These are phyloP conservation scores for Wickerhamomyces alni DNA, from an alignment of 805 yeast genomes.

Conservation along the genomic window DNA sequence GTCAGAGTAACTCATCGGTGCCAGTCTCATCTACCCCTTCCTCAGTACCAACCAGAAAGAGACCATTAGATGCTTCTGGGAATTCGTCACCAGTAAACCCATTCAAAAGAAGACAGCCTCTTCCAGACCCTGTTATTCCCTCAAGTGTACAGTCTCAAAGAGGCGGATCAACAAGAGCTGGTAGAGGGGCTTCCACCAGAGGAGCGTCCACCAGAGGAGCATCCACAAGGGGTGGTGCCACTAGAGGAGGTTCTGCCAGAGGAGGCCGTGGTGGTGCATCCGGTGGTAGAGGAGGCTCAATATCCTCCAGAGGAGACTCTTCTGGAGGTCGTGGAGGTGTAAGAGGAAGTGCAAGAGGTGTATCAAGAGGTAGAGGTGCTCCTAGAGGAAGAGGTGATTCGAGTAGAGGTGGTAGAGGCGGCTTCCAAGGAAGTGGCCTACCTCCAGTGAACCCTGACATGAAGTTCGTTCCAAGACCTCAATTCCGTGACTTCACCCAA, in stretches of 20 bases:
- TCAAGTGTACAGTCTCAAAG: too few species aligned
- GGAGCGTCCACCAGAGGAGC: constrained; percentile 2
- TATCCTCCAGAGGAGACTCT: not conserved
- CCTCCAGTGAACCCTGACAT: not conserved
- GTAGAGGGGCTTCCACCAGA: not conserved
- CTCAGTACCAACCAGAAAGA: constrained; percentile 3
- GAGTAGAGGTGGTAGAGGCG: not conserved
- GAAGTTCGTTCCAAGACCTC: constrained; percentile 1
- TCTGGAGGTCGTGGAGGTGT: not conserved
- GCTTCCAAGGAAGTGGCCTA: too few species aligned
- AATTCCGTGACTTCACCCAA: not conserved
- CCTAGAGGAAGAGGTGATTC: not conserved
- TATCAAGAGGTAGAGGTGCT: not conserved
- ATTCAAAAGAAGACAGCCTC: not conserved
- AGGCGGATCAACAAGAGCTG: not conserved
- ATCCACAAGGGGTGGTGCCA: not conserved
- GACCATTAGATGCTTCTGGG: constrained; percentile 2
- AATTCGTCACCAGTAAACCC: not conserved
- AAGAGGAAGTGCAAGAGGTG: constrained; percentile 1
- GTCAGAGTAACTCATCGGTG: not conserved
- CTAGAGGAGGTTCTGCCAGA: not conserved
- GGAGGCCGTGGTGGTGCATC: not conserved
- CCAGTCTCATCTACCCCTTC: not conserved
- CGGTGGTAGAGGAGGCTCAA: too few species aligned
- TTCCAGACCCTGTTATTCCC: not conserved